Evolutionary conservation across 148 eudicot genomes (phyloP), one percentile per base, ranked within the genome.

Genomic region (Diospyros kaki): DNA sequence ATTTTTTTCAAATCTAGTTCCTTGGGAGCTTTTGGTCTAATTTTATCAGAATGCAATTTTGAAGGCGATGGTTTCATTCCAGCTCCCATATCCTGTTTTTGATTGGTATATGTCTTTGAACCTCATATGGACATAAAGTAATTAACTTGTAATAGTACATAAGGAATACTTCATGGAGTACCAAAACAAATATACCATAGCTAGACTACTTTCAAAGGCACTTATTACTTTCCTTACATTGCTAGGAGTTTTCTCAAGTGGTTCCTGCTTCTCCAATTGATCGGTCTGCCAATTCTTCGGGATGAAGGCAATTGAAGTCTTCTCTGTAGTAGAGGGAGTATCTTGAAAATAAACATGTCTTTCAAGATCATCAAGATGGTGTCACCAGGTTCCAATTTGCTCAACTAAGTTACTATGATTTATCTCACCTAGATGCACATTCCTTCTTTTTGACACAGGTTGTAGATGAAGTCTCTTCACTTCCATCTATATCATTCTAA

Each of bases 161-260:
- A 56, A 48, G 76, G 48, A 74, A 45, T 6, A 39, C 64, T 69
- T 39, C 51, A 6, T 72, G 54, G 64, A 74, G 68, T 59, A 67
- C 11, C 58, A 50, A 45, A 78, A 38, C 82, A 69, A n/a, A 59
- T 70, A 80, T 89, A 94, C 97, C 98, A 91, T 83, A 74, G 79
- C 71, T 65, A 82, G 84, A 77, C 77, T 85, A 83, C 66, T 85
- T 80, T 91, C 95, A 78, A 91, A 88, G 75, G 90, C 95, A 81
- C 77, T 86, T 56, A 86, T 83, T 89, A 87, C 84, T 77, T 89
- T 87, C 85, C 85, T 88, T 81, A 94, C 90, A 77, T 71, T 84
- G 86, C 82, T 88, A 53, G 96, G 84, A 64, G 83, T 76, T 84
- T 69, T 93, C 62, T 81, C 80, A 72, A 76, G 66, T 45, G 84